A percentile compares a stretch with the other conserved stretches of the same genome.
phyloP scores from a whole-genome alignment of 2,329 filamentous ascomycete genomes.

The Alternaria solani region DNA sequence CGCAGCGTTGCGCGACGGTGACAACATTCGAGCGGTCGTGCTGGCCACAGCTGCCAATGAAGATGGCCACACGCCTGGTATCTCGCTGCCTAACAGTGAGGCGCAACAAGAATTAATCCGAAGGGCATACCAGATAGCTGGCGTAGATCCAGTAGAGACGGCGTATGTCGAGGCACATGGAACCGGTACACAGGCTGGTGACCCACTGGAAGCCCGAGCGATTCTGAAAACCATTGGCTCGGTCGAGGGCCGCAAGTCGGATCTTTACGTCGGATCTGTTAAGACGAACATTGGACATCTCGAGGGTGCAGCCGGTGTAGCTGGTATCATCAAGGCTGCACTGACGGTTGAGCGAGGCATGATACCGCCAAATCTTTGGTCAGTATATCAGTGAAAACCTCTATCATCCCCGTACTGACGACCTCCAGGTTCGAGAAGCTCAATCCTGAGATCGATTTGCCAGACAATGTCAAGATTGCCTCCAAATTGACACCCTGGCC shows the following conservation, averaged over 20 bases:
- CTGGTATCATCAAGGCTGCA: constrained; percentile 50
- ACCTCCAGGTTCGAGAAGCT: constrained; percentile 8
- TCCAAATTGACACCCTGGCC: constrained; percentile 28
- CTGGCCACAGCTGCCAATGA: constrained; percentile 32
- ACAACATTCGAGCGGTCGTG: constrained; percentile 40
- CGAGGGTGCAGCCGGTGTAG: constrained; percentile 51
- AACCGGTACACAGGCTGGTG: constrained; percentile 38
- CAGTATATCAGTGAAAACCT: constrained; percentile 24
- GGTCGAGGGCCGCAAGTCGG: constrained; percentile 8
- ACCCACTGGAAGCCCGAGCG: constrained; percentile 7
- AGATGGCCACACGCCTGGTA: constrained; percentile 27
- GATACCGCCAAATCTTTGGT: constrained; percentile 40
- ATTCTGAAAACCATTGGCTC: constrained; percentile 27
- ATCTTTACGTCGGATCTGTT: constrained; percentile 25
- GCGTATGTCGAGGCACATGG: constrained; percentile 35
- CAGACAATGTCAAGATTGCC: constrained; percentile 13
- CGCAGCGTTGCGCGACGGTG: constrained; percentile 35
- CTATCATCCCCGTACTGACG: constrained; percentile 6
- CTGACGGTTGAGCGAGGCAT: constrained; percentile 51
- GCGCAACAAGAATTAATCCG: constrained; percentile 45
- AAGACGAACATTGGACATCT: constrained; percentile 55
- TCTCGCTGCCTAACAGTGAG: constrained; percentile 53
- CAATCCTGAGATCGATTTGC: constrained; percentile 6
- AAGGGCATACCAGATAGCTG: constrained; percentile 48
- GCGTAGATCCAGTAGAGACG: constrained; percentile 41